These are phyloP conservation scores for Amanita subjunquillea DNA, from an alignment of 768 basidiomycete genomes.

Conservation along the genomic window DNA sequence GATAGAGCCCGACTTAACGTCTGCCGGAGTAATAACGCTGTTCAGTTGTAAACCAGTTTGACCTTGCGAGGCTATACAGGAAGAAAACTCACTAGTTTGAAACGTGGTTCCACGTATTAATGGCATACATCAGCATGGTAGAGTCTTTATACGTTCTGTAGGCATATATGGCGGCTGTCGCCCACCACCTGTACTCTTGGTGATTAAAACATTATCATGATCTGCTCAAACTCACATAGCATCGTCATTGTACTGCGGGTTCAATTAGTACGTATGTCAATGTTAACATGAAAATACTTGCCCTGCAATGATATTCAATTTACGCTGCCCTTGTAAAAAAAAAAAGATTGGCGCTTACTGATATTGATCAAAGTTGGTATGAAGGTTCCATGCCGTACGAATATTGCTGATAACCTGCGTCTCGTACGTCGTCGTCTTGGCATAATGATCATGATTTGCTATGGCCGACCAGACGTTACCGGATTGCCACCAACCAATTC, in stretches of 20 bases:
- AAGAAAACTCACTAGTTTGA: constrained; percentile 28
- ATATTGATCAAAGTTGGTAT: background rate
- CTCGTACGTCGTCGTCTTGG: constrained; percentile 27
- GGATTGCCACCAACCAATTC: constrained; percentile 43
- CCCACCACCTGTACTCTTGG: constrained; percentile 36
- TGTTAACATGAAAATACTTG: background rate
- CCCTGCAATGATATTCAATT: background rate
- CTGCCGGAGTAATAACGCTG: constrained; percentile 32
- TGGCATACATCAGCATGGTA: constrained; percentile 30
- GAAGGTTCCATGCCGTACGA: background rate
- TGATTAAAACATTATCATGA: constrained; percentile 9
- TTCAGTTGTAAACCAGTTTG: background rate
- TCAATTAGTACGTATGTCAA: background rate
- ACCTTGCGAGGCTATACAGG: background rate
- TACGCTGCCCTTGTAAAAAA: background rate
- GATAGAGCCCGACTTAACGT: constrained; percentile 25
- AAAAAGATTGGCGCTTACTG: background rate
- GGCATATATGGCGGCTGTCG: constrained; percentile 36
- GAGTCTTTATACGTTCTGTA: constrained; percentile 36
- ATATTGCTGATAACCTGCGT: constrained; percentile 18
- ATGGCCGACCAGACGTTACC: constrained; percentile 41
- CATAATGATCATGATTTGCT: constrained; percentile 34
- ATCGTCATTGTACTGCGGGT: background rate
- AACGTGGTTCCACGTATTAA: constrained; percentile 39
- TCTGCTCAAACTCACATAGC: constrained; percentile 11